Evolutionary conservation across 768 basidiomycete genomes (phyloP), one percentile per base, ranked within the genome.

Genomic region (Lactarius sp.): DNA sequence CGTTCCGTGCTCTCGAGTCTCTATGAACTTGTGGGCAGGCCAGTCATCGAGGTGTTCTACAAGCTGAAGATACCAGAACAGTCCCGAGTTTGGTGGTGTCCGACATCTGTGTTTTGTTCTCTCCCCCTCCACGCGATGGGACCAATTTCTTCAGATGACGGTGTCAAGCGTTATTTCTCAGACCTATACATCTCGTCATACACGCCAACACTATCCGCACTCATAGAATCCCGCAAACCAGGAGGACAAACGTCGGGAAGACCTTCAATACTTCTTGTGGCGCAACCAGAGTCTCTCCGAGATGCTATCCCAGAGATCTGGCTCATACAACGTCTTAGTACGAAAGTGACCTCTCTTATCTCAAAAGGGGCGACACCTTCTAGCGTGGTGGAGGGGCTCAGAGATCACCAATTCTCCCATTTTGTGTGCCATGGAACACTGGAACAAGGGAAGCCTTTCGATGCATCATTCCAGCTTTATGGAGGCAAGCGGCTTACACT

Each of bases 71-170:
- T 59, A 6, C 44, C 34, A 27, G 44, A 64, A 37, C 55, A 42
- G 14, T 56, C 58, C 27, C 64, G 55, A 7, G 46, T 67, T 34
- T 65, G 64, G 63, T 65, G 64, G 64, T 67, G 64, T 8, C 44
- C 60, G 9, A 61, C 53, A 7, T 54, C 60, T 2, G 51, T 53
- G 0, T 59, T 67, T 3, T 59, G 51, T 3, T 66, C 54, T 27
- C 51, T 67, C 4, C 66, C 64, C 2, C 47, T 65, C 9, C 66
- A 67, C 20, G 66, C 66, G 13, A 65, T 65, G 31, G 62, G 61
- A 2, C 42, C 55, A 8, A 58, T 65, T 31, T 36, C 36, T 1
- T 53, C 33, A 7, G 18, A 55, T 12, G 52, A 33, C 10, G 14
- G 27, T 8, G 4, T 41, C 7, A n/a, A 18, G 2, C 31, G 10